Evolutionary conservation across 345 rosid species (phyloP), one percentile per base, ranked within the genome.

Genomic region (Populus alba): DNA sequence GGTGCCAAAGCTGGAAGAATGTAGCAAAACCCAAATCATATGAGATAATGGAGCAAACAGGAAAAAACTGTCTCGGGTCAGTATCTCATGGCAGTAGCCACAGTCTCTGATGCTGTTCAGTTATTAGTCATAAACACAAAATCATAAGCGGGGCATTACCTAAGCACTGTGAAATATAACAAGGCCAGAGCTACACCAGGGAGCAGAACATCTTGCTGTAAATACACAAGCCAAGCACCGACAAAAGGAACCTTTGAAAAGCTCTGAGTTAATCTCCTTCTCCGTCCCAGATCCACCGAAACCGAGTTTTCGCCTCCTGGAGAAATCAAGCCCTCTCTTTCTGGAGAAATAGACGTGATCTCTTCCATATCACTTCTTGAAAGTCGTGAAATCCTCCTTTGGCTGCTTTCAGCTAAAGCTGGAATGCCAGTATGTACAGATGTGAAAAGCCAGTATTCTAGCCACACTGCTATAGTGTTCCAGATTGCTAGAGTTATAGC

Each of bases 111-210:
- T 15, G 22, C 0, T 41, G 55, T 49, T 49, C 55, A 49, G 22
- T 49, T 43, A 43, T 43, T 8, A 25, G 27, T 27, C 68, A 63
- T n/a, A n/a, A 11, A 63, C 16, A 11, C 23, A 66, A 66, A 12
- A 17, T 3, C 47, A 25, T 23, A 25, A 8, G 35, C 15, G 16
- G 25, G 45, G 35, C 9, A 23, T 49, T 73, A 95, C 98, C 94
- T 90, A 74, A 95, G 95, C 39, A 95, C 98, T 35, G 98, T 93
- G 85, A 95, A 92, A 82, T 80, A 93, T 71, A 95, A 74, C 80
- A 95, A 68, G 71, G 98, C 95, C 41, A 93, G 76, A 78, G 98
- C 82, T 66, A 87, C 84, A 74, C 98, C 99, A 23, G 97, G 91
- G 12, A 93, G 89, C 38, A 91, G 82, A 57, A 82, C 86, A 15